Conservation (phyloP, 352 stramenopile genomes). For the Pythium chondricola region DNA sequence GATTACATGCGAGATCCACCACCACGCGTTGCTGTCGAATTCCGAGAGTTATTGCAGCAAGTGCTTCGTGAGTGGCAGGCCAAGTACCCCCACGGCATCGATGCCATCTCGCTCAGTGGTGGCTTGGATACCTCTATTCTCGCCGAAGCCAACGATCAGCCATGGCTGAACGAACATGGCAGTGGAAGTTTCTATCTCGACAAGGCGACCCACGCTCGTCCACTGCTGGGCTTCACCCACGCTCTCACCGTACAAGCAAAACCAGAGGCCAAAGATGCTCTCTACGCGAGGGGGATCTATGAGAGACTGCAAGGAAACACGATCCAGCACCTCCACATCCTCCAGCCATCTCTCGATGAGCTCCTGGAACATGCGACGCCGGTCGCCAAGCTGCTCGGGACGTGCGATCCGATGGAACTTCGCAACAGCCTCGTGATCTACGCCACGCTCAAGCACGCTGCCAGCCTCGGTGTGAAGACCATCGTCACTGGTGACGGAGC, state of each 20-base stretch:
- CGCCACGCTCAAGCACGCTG: constrained; percentile 49
- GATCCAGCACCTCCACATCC: constrained; percentile 56
- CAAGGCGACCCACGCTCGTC: constrained; percentile 23
- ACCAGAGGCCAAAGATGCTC: constrained; percentile 28
- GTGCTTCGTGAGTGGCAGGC: constrained; percentile 39
- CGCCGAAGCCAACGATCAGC: constrained; percentile 43
- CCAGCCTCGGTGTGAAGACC: constrained; percentile 39
- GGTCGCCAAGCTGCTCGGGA: constrained; percentile 48
- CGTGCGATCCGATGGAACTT: constrained; percentile 84
- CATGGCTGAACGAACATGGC: constrained; percentile 16
- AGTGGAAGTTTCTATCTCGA: constrained; percentile 35
- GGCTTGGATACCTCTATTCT: constrained; percentile 71
- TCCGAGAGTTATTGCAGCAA: constrained; percentile 41
- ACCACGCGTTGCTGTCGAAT: constrained; percentile 27
- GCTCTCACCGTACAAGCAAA: constrained; percentile 54
- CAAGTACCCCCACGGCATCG: constrained; percentile 28
- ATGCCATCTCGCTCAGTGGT: constrained; percentile 54
- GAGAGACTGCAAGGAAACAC: constrained; percentile 31
- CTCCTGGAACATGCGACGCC: constrained; percentile 32
- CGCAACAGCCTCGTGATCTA: constrained; percentile 86
- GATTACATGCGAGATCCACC: constrained; percentile 44
- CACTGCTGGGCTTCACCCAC: constrained; percentile 45
- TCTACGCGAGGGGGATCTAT: constrained; percentile 41
- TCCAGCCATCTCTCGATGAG: constrained; percentile 47
- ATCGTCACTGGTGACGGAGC: constrained; percentile 81